Percentiles rank a stretch among this genome's conserved stretches.
These are phyloP conservation scores for Kuraishia hungarica DNA, from an alignment of 805 yeast species.

Conservation along the genomic window DNA sequence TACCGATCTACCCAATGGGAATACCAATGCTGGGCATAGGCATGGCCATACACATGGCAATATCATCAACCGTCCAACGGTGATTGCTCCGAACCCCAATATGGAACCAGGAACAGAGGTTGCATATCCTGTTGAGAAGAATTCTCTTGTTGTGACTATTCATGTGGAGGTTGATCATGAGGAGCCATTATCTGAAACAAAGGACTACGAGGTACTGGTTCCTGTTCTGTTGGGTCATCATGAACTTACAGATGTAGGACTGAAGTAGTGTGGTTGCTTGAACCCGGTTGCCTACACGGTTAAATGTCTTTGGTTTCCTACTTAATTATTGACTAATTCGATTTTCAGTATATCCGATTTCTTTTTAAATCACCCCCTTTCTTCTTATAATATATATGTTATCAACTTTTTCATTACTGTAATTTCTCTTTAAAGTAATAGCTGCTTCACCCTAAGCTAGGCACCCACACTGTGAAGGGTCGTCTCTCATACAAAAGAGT, in stretches of 20 bases:
- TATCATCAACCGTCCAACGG: not conserved
- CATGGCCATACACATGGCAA: not conserved
- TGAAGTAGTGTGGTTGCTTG: constrained; percentile 1
- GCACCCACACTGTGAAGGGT: too few species aligned
- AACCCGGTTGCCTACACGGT: too few species aligned
- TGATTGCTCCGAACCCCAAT: not conserved
- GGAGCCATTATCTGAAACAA: constrained; percentile 41
- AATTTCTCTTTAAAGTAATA: too few species aligned
- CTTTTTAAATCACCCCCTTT: too few species aligned
- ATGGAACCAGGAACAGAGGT: constrained; percentile 10
- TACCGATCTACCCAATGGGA: not conserved
- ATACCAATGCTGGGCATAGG: not conserved
- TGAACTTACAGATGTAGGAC: constrained; percentile 11
- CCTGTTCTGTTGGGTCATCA: constrained; percentile 43
- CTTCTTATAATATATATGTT: too few species aligned
- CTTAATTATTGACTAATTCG: too few species aligned
- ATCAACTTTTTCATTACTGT: too few species aligned
- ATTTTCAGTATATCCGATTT: too few species aligned
- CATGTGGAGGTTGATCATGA: constrained; percentile 61
- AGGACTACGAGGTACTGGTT: constrained; percentile 60
- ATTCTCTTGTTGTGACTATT: constrained; percentile 58
- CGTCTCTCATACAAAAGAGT: too few species aligned
- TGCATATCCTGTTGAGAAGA: constrained; percentile 46
- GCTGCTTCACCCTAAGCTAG: too few species aligned
- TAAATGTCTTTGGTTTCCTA: too few species aligned